phyloP scores from a whole-genome alignment of 2,329 filamentous ascomycete genomes.

The Colletotrichum caudatum region DNA sequence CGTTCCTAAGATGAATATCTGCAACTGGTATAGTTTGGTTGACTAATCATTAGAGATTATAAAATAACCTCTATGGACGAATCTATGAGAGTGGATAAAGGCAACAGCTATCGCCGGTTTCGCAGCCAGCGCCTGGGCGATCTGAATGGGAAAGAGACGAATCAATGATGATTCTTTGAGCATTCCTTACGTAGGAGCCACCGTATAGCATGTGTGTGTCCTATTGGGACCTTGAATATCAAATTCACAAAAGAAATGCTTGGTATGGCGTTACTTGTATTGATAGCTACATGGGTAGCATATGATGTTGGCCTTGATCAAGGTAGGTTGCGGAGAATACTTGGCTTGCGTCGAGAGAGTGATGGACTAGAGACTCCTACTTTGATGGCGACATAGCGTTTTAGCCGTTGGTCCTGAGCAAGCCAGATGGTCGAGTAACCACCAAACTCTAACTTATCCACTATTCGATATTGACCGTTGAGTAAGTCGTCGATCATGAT shows the following conservation, averaged over 20 bases:
- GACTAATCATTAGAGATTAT: background rate
- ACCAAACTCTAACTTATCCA: slow-evolving; percentile 55
- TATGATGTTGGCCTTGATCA: background rate
- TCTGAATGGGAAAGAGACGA: background rate
- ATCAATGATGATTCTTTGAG: background rate
- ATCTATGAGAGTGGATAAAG: background rate
- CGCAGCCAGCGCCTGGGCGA: background rate
- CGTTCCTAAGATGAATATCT: background rate
- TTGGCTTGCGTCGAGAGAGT: background rate
- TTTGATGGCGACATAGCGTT: slow-evolving; percentile 50
- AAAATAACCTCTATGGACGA: background rate
- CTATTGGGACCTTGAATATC: background rate
- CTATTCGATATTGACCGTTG: slow-evolving; percentile 50
- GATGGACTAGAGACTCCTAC: slow-evolving; percentile 41
- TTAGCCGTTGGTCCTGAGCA: slow-evolving; percentile 48
- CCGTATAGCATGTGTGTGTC: background rate
- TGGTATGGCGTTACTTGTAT: background rate
- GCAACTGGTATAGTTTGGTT: background rate
- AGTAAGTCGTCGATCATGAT: background rate
- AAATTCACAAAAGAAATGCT: background rate
- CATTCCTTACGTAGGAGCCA: background rate
- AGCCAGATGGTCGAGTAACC: slow-evolving; percentile 57
- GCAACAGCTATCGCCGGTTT: background rate
- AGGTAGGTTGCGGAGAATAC: background rate
- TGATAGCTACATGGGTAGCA: background rate